Base-by-base conservation (phyloP, 352 stramenopile genomes). In the Pythium myriotylum region DNA sequence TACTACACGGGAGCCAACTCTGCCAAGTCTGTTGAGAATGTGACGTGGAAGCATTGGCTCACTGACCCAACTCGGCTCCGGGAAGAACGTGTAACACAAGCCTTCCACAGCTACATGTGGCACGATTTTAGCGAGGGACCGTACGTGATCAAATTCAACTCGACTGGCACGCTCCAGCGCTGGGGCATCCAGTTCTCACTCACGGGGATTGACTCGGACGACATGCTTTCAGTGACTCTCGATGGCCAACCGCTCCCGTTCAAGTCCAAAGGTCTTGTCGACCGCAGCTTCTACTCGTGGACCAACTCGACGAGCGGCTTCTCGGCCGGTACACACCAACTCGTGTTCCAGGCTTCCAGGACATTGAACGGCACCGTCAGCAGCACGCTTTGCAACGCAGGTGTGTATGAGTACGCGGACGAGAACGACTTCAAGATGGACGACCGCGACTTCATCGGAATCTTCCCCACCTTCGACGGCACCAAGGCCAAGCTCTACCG, bases 1-100 rank as follows among this genome's bases (percentile, higher is more conserved):
- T 68, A 73, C 29, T 81, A 81, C 69, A 37, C 35, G 4, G 72
- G 72, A n/a, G 69, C 68, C 29, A 81, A 81, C 64, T 67, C 59
- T 4, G 66, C 50, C 13, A 14, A 3, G 2, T 50, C 60, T n/a
- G 41, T 63, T 3, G 8, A 10, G 0, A 50, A 23, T 2, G 26
- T 75, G 29, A 51, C 58, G 14, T 71, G 62, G 62, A 70, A 73
- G 41, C 67, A 78, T 53, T 76, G 68, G 68, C 63, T 76, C 56
- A 76, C 67, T 0, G 43, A 75, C 10, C 62, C 67, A 13, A 70
- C 22, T 22, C 24, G 43, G 13, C 24, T 67, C 12, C 23, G 59
- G 3, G 70, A 78, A 27, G 43, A 75, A 41, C 62, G 74, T 33
- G 40, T 45, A 9, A 63, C 53, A 40, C 67, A 67, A 41, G 26